Evolutionary conservation across 306 rosid species (phyloP).

Genomic region (Begonia masoniana): DNA sequence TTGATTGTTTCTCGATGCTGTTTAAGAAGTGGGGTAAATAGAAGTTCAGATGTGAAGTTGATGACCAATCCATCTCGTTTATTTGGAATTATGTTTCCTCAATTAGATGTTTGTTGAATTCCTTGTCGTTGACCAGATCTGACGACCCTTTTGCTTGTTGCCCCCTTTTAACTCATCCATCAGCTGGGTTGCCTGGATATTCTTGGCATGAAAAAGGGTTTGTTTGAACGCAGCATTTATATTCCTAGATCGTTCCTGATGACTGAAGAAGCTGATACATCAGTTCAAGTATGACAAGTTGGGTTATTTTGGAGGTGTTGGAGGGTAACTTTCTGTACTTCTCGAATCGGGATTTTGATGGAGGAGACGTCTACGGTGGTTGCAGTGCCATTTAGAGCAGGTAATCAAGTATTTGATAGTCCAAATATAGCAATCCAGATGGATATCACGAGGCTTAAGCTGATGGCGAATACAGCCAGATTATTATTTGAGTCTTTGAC

Average conservation of each 20-base stretch:
- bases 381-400: neutral
- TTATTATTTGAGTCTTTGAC: neutral
- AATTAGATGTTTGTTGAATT: slow-evolving; percentile 36
- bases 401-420: neutral
- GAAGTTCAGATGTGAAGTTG: slow-evolving; percentile 37
- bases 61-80: slow-evolving; percentile 15
- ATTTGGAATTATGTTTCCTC: slow-evolving; percentile 24
- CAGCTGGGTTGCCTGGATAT: slow-evolving; percentile 27
- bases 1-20: slow-evolving; percentile 29
- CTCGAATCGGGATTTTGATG: slow-evolving; percentile 33
- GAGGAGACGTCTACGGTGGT: neutral
- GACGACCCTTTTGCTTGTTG: slow-evolving; percentile 32
- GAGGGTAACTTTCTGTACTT: slow-evolving; percentile 36
- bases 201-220: slow-evolving; percentile 49
- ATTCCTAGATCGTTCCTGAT: slow-evolving; percentile 37
- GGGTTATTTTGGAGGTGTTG: too few species aligned
- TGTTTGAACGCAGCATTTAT: slow-evolving; percentile 29
- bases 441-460: neutral
- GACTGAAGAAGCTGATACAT: slow-evolving; percentile 28
- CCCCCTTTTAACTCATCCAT: slow-evolving; percentile 35
- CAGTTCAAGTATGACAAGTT: slow-evolving; percentile 57
- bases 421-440: neutral
- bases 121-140: slow-evolving; percentile 88
- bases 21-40: slow-evolving; percentile 27
- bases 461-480: neutral